phyloP scores from a whole-genome alignment of 2,329 filamentous ascomycete species.

The Pseudocercospora eumusae region DNA sequence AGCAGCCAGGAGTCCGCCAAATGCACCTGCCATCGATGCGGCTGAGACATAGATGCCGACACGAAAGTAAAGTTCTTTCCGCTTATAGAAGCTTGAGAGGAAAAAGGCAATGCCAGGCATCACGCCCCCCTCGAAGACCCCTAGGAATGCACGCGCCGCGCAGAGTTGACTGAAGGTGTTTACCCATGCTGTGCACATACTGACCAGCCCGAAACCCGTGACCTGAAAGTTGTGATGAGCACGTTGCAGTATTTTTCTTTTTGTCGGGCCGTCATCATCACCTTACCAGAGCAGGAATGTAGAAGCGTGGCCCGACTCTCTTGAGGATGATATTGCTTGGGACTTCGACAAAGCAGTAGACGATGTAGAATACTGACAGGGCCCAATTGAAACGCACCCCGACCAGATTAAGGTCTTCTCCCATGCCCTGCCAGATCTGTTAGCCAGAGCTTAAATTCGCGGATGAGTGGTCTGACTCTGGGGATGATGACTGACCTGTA shows the following conservation, averaged over 20 bases:
- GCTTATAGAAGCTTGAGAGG: constrained; percentile 29
- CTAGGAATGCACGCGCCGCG: constrained; percentile 57
- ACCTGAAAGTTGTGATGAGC: constrained; percentile 51
- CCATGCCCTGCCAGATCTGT: constrained; percentile 29
- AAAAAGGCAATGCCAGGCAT: constrained; percentile 48
- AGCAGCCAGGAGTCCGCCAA: constrained; percentile 30
- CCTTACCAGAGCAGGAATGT: not conserved
- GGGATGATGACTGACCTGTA: constrained; percentile 26
- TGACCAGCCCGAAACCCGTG: constrained; percentile 58
- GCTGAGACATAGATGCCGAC: constrained; percentile 31
- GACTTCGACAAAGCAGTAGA: constrained; percentile 42
- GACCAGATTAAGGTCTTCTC: constrained; percentile 44
- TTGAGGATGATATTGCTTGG: constrained; percentile 45
- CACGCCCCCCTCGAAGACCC: constrained; percentile 71
- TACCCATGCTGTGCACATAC: constrained; percentile 41
- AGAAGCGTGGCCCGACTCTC: constrained; percentile 42
- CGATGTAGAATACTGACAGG: constrained; percentile 43
- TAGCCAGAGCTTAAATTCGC: constrained; percentile 1
- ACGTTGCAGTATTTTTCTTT: too few species aligned
- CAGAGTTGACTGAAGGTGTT: constrained; percentile 21
- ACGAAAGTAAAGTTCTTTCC: constrained; percentile 30
- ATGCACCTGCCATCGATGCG: constrained; percentile 44
- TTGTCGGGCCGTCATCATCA: too few species aligned
- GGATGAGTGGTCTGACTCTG: not conserved
- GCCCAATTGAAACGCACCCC: constrained; percentile 41